Percentiles rank a stretch among this genome's conserved stretches.
These are phyloP conservation scores for Ogataea methanolica DNA, from an alignment of 805 yeast species.

Conservation along the genomic window DNA sequence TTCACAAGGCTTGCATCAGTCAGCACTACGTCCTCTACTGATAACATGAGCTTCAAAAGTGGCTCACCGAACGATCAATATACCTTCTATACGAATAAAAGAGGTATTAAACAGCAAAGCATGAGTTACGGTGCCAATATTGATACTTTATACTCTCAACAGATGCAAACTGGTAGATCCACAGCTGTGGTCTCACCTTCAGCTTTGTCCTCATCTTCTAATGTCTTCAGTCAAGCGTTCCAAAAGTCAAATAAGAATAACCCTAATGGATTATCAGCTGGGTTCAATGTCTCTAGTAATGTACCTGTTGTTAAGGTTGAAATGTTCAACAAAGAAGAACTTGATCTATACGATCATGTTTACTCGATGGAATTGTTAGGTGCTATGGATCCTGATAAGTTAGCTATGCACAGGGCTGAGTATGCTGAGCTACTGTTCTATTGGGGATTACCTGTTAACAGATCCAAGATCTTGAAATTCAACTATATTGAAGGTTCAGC, in stretches of 20 bases:
- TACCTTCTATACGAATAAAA: conserved; percentile 21
- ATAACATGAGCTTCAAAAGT: conserved; percentile 20
- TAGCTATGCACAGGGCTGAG: conserved; percentile 48
- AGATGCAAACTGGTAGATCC: background rate
- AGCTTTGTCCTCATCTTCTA: conserved; percentile 14
- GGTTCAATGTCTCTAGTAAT: background rate
- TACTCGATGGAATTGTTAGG: conserved; percentile 38
- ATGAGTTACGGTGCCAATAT: background rate
- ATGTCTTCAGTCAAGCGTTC: conserved; percentile 23
- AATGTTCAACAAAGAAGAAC: conserved; percentile 39
- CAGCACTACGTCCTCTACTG: conserved; percentile 23
- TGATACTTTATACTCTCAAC: conserved; percentile 1
- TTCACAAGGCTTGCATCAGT: conserved; percentile 17
- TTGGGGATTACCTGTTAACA: conserved; percentile 82
- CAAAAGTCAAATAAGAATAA: conserved; percentile 11
- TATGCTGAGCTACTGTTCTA: conserved; percentile 72
- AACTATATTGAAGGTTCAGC: conserved; percentile 33
- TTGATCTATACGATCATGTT: conserved; percentile 42
- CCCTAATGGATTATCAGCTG: too few species aligned
- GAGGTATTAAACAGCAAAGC: conserved; percentile 22
- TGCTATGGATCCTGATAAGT: conserved; percentile 32
- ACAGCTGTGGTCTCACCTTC: conserved; percentile 1
- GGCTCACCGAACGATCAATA: conserved; percentile 26
- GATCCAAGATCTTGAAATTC: conserved; percentile 74
- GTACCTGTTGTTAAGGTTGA: conserved; percentile 37